Base-by-base conservation (phyloP, 1,284 basidiomycete genomes). In the Cutaneotrichosporon spelunceum region DNA sequence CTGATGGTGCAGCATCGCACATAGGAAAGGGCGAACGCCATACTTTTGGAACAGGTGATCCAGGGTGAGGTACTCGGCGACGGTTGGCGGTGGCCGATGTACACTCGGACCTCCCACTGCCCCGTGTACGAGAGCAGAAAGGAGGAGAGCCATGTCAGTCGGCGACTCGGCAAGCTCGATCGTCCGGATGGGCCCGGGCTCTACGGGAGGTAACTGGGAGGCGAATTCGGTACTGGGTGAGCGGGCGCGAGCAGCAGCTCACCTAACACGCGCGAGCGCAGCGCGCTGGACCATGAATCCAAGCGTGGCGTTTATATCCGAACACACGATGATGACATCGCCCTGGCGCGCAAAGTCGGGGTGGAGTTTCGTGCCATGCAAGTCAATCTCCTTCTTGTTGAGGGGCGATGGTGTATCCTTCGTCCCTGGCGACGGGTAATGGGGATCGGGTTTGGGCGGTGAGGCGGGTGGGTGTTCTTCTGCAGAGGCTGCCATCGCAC, bases 281-380 rank as follows among this genome's bases (percentile, higher is more conserved):
- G 16, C 19, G 23, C 30, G 21, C 14, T 39, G 34, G 27, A 59
- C 57, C 5, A 56, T 27, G 50, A 61, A 65, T 19, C 60, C 63
- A 21, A 54, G 30, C 29, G 48, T 30, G 23, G 21, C 42, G 1
- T 30, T 42, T 26, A 27, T 44, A 19, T 65, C 57, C 19, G 30
- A 21, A 33, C 52, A 57, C 26, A 60, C 30, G 27, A 63, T 36
- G 16, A 63, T 39, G 13, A 55, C 59, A 36, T 63, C 62, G 16
- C 62, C 62, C 9, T 54, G 52, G 16, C 59, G 47, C n/a, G 36
- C 21, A 16, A 63, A 63, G 30, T 60, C 62, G 30, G 52, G 56
- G 33, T 60, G 58, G 27, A 63, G 57, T n/a, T 16, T 9, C 27
- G n/a, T 19, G 21, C 49, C 27, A 2, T 26, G 49, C 7, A 50